Evolutionary conservation across 202 grass and related monocot species (phyloP).

Genomic region (Dendrocalamus latiflorus): DNA sequence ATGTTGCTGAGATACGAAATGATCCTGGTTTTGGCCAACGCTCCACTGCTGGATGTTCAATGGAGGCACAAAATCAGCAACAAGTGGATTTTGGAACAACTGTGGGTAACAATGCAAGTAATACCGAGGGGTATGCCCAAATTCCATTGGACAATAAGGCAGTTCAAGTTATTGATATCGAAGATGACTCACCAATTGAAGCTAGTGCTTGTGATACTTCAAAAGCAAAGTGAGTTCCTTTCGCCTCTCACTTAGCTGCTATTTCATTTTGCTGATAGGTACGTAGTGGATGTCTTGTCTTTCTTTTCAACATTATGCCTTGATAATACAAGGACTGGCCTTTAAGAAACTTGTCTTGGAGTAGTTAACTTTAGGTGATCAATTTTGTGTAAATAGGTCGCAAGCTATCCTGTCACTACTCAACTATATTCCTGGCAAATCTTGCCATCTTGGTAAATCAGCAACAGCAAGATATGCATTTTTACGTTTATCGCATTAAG

Average conservation of each 20-base stretch:
- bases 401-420: not conserved
- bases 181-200: conserved; percentile 68
- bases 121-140: conserved; percentile 30
- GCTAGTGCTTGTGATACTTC: conserved; percentile 39
- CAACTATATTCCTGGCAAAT: not conserved
- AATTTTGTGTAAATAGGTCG: conserved; percentile 5
- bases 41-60: conserved; percentile 18
- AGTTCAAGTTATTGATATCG: conserved; percentile 79
- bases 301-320: too few relatives aligned
- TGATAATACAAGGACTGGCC: not conserved
- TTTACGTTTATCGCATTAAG: not conserved
- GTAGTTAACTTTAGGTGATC: not conserved
- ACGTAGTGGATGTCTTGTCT: not conserved
- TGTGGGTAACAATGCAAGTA: conserved; percentile 28
- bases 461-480: not conserved
- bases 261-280: not conserved
- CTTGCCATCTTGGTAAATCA: not conserved
- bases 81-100: conserved; percentile 44
- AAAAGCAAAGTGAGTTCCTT: conserved; percentile 68
- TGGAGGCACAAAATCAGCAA: conserved; percentile 41
- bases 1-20: conserved; percentile 65
- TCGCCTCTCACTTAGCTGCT: not conserved
- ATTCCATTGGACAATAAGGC: conserved; percentile 45
- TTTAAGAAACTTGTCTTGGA: not conserved
- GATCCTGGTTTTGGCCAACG: conserved; percentile 37